Base-by-base conservation (phyloP, 163 green algal species). In the Scenedesmus sp. region DNA sequence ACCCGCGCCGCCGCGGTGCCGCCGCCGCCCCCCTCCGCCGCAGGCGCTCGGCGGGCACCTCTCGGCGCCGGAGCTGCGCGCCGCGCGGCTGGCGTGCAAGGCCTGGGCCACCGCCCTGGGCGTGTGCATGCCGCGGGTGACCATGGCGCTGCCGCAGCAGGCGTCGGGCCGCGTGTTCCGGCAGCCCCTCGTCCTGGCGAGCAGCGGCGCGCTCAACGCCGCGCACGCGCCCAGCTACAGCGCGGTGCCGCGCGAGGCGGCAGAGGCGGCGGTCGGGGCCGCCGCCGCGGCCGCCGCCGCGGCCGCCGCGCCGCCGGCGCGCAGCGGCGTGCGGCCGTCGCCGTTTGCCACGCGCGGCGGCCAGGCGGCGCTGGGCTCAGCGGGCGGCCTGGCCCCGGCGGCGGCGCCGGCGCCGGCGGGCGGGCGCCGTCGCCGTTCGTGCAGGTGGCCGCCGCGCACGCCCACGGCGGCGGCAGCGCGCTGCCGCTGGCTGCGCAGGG, bases 101-200 rank as follows among this genome's bases (percentile, higher is more conserved):
- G 13, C 42, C 18, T 79, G 71, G 71, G 71, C 71, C 14, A 70
- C 57, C 28, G n/a, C 71, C 2, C 45, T 79, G 48, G 71, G 44
- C 0, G 11, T 45, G 6, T 79, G 69, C 69, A 79, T 79, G 71
- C 58, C 71, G 3, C 28, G 24, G 5, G 50, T 79, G 71, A 60
- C 39, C 11, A 48, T 79, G 18, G 44, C 7, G 9, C 33, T 79
- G 20, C 71, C 71, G 3, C 57, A 62, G 28, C 44, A 51, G 28
- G 57, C 71, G 3, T 60, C 57, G 29, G 42, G 31, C 31, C 29
- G 14, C 18, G 18, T 79, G 3, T 79, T 79, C 71, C 56, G 58
- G 36, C 71, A 70, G 57, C 71, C 57, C 2, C 71, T 79, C 2
- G 53, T 77, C 11, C 53, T 77, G 34, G 51, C 34, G 51, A 77